phyloP scores from a whole-genome alignment of 1,139 yeast species.

The Hyphopichia khmerensis region DNA sequence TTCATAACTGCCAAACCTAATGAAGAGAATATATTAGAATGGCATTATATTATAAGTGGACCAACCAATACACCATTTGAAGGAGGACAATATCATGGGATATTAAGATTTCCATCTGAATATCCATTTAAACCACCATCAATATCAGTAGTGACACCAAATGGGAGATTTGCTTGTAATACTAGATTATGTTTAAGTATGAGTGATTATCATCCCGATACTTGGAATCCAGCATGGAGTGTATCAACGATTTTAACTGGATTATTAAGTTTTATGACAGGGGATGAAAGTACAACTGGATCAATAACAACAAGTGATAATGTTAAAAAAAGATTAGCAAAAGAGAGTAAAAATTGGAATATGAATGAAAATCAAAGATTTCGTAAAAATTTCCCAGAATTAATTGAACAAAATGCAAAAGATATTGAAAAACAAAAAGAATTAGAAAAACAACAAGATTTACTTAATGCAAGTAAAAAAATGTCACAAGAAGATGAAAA shows the following conservation, averaged over 20 bases:
- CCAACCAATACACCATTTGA: conserved; percentile 86
- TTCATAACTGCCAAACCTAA: conserved; percentile 80
- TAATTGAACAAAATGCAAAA: conserved; percentile 46
- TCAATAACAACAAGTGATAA: conserved; percentile 36
- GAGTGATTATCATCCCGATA: conserved; percentile 90
- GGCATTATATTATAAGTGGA: conserved; percentile 82
- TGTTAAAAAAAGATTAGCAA: conserved; percentile 37
- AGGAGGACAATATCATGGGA: conserved; percentile 88
- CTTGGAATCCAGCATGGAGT: conserved; percentile 96
- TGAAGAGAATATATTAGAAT: conserved; percentile 69
- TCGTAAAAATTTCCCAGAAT: conserved; percentile 64
- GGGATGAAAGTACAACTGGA: conserved; percentile 39
- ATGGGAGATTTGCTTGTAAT: conserved; percentile 75
- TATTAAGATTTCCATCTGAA: conserved; percentile 77
- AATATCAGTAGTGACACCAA: conserved; percentile 86
- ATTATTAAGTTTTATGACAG: conserved; percentile 82
- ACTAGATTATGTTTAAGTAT: conserved; percentile 81
- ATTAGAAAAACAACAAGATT: conserved; percentile 4
- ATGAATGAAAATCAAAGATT: conserved; percentile 54
- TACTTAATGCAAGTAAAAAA: conserved; percentile 4
- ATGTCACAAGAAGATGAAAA: conserved; percentile 8
- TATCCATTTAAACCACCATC: conserved; percentile 94
- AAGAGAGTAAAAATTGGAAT: conserved; percentile 69
- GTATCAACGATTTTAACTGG: conserved; percentile 86
- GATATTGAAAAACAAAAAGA: conserved; percentile 21